These are phyloP conservation scores for Quercus engelmannii DNA, from an alignment of 306 rosid species.

Conservation along the genomic window DNA sequence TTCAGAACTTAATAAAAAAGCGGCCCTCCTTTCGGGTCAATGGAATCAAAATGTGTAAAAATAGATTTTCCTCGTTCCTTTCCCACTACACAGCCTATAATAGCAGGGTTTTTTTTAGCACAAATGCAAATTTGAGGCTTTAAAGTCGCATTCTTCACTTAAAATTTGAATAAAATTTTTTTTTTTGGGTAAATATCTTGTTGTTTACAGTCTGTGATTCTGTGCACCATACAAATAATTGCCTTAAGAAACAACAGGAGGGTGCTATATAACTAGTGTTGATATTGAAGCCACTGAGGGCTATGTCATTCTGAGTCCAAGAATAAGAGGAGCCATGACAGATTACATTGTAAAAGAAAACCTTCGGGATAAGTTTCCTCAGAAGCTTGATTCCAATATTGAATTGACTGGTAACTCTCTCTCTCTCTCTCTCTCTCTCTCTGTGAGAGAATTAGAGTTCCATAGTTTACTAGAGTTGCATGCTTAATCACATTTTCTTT, in stretches of 20 bases:
- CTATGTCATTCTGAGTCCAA: neutral
- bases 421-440: neutral
- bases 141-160: neutral
- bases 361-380: conserved; percentile 3
- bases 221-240: neutral
- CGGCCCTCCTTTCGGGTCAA: neutral
- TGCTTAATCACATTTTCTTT: neutral
- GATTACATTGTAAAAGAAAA: conserved; percentile 17
- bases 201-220: neutral
- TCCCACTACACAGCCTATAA: neutral
- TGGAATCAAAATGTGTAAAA: neutral
- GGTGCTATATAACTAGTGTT: neutral
- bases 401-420: conserved; percentile 14
- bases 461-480: neutral
- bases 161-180: neutral
- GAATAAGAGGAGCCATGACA: conserved; percentile 2
- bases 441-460: neutral
- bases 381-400: conserved; percentile 11
- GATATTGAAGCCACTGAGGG: neutral
- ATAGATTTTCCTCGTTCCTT: neutral
- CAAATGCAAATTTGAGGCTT: neutral
- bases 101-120: neutral
- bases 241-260: neutral
- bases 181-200: too few species aligned
- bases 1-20: neutral